Evolutionary conservation across 2,329 filamentous ascomycete species (phyloP).

Genomic region (Cladorrhinum sp.): DNA sequence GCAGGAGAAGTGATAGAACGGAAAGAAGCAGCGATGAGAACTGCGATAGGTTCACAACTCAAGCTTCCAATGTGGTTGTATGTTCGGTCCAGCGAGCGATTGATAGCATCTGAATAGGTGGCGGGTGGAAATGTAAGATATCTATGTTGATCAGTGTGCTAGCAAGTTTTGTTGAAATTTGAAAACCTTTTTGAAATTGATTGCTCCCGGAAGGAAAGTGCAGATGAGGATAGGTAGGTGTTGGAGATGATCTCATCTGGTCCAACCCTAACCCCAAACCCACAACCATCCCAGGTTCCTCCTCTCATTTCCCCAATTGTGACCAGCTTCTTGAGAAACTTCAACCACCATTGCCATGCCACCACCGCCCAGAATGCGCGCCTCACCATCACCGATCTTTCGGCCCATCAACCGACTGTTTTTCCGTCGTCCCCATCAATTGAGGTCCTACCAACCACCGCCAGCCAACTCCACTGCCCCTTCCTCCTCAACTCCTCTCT

Average conservation of each 20-base stretch:
- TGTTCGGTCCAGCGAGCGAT: no score
- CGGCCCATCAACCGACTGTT: not conserved
- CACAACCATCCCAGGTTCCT: no score
- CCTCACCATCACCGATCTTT: not conserved
- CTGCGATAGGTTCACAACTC: no score
- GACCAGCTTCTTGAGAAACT: not conserved
- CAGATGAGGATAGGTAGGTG: not conserved
- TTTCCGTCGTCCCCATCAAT: not conserved
- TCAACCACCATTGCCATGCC: not conserved
- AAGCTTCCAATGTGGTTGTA: no score
- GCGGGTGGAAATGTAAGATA: not conserved
- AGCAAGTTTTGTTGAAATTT: not conserved
- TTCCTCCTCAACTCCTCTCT: slow-evolving; percentile 13
- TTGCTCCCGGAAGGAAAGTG: not conserved
- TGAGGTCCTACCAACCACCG: not conserved
- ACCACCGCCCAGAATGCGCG: not conserved
- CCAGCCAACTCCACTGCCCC: not conserved
- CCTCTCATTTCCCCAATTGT: not conserved
- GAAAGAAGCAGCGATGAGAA: no score
- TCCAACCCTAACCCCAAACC: not conserved
- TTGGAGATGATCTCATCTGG: not conserved
- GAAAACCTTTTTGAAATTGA: not conserved
- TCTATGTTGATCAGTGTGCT: not conserved
- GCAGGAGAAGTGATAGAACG: not conserved
- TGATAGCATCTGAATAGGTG: no score